Conservation (phyloP, 163 green algal genomes). For the Chlorella variabilis region DNA sequence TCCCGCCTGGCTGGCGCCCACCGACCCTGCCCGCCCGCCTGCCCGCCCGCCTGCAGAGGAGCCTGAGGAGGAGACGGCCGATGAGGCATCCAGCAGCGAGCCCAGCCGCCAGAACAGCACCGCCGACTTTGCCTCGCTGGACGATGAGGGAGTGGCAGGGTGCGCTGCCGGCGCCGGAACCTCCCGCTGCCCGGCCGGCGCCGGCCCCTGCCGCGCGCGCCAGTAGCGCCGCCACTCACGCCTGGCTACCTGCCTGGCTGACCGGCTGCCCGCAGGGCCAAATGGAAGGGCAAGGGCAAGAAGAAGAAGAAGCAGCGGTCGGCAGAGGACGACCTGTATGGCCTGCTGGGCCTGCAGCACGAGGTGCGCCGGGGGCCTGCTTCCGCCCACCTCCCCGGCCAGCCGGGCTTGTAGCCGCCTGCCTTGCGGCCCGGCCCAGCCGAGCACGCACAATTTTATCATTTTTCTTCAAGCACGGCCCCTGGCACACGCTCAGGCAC, state of each 20-base stretch:
- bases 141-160: conserved; percentile 16
- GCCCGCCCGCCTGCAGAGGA: conserved; percentile 14
- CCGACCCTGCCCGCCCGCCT: no score
- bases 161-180: not conserved
- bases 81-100: conserved; percentile 6
- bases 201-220: no score
- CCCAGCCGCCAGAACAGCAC: conserved; percentile 29
- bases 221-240: no score
- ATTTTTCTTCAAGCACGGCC: no score
- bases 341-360: conserved; percentile 74
- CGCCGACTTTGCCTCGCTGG: conserved; percentile 37
- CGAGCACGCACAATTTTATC: no score
- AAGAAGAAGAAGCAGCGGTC: conserved; percentile 63
- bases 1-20: no score
- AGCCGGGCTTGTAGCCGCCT: no score
- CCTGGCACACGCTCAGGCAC: no score
- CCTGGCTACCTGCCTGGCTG: no score
- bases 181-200: not conserved
- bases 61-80: conserved; percentile 35
- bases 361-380: not conserved
- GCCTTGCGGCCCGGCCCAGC: no score
- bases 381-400: no score
- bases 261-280: conserved; percentile 25
- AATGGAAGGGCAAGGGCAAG: conserved; percentile 64
- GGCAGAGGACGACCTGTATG: conserved; percentile 83